A percentile compares a stretch with the other conserved stretches of the same genome.
Evolutionary conservation across 139 green algal genomes (phyloP).

Genomic region (Spirogloea muscicola): DNA sequence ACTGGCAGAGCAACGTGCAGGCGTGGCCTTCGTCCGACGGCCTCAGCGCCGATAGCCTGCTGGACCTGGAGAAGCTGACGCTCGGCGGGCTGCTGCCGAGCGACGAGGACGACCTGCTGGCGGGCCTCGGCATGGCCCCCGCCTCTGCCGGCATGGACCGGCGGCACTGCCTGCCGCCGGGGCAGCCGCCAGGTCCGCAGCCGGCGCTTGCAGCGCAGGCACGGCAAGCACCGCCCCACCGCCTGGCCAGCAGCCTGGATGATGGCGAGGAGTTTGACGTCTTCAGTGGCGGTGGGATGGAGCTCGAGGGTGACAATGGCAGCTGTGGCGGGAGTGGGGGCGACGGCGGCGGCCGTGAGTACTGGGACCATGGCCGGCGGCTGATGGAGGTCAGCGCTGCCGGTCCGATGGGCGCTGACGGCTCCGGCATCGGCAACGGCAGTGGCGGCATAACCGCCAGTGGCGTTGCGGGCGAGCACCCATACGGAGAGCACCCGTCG

Average conservation of each 20-base stretch:
- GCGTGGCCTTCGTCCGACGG: background rate
- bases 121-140: too few relatives aligned
- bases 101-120: conserved; percentile 11
- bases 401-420: background rate
- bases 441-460: background rate
- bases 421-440: background rate
- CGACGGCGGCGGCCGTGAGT: background rate
- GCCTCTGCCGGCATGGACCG: too few relatives aligned
- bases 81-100: background rate
- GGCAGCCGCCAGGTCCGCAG: too few relatives aligned
- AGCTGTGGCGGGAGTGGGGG: background rate
- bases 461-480: conserved; percentile 51
- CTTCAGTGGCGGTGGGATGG: conserved; percentile 34
- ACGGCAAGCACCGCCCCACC: background rate
- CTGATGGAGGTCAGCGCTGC: background rate
- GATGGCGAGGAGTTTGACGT: conserved; percentile 40
- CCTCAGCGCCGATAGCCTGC: too few relatives aligned
- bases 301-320: conserved; percentile 19
- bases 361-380: background rate
- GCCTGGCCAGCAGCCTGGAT: background rate
- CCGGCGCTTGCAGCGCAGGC: too few relatives aligned
- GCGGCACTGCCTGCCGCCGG: too few relatives aligned
- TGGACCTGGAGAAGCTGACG: conserved; percentile 1
- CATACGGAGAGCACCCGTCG: conserved; percentile 55
- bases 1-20: background rate